These are phyloP conservation scores for Actinidia arguta DNA, from an alignment of 179 eudicot genomes.

Conservation along the genomic window DNA sequence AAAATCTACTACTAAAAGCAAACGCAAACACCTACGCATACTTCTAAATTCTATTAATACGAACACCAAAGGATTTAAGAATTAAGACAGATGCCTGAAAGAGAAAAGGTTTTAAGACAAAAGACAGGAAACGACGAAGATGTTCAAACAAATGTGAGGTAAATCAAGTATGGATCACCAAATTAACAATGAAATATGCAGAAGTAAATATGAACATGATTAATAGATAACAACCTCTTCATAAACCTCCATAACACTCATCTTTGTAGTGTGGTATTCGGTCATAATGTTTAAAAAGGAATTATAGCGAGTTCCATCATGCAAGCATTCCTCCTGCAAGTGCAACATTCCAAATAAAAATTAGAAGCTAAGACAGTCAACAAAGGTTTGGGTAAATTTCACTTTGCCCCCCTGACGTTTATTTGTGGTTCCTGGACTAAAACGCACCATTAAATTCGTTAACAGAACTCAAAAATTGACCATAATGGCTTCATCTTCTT, in stretches of 20 bases:
- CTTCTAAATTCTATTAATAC: too few species aligned
- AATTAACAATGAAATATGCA: not conserved
- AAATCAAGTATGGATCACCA: not conserved
- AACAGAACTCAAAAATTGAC: too few species aligned
- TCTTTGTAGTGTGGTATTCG: not conserved
- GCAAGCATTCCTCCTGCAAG: not conserved
- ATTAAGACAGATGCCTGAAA: too few species aligned
- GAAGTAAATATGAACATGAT: not conserved
- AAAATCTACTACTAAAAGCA: too few species aligned
- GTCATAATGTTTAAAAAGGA: not conserved
- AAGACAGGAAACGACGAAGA: too few species aligned
- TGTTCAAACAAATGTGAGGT: not conserved
- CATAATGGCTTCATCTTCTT: too few species aligned
- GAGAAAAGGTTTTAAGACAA: not conserved
- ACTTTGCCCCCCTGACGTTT: too few species aligned
- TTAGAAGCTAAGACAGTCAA: not conserved
- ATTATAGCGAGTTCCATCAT: not conserved
- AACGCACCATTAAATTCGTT: too few species aligned
- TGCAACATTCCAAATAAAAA: slow-evolving; percentile 3
- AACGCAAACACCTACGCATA: too few species aligned
- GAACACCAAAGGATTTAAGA: too few species aligned
- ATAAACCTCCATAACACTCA: not conserved
- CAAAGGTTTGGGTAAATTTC: too few species aligned
- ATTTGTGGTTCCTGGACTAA: too few species aligned
- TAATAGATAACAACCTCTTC: not conserved